Evolutionary conservation across 257 asterid species (phyloP).

Genomic region (Primulina tabacum): DNA sequence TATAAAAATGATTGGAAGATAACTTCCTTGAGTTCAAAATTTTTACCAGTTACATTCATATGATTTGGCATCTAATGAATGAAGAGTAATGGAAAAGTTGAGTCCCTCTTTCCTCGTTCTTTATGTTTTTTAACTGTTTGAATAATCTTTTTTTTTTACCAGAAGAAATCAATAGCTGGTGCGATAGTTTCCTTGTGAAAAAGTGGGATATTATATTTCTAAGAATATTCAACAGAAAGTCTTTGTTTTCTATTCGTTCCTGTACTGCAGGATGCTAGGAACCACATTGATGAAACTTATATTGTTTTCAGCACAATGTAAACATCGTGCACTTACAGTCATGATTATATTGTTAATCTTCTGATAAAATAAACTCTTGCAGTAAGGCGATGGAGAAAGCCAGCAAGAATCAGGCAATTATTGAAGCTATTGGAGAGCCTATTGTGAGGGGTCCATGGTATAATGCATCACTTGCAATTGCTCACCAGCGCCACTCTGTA

Average conservation of each 20-base stretch:
- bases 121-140: neutral
- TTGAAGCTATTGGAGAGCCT: constrained; percentile 88
- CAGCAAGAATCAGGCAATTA: constrained; percentile 53
- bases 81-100: neutral
- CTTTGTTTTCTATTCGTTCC: neutral
- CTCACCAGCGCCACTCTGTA: constrained; percentile 81
- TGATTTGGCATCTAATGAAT: neutral
- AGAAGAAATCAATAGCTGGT: neutral
- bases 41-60: neutral
- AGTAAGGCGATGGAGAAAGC: constrained; percentile 98
- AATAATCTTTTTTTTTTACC: neutral
- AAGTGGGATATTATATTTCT: neutral
- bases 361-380: constrained; percentile 29
- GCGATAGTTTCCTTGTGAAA: neutral
- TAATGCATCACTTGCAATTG: constrained; percentile 90
- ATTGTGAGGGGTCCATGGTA: constrained; percentile 96
- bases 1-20: neutral
- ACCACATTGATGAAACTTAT: neutral
- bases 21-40: neutral
- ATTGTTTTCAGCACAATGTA: neutral
- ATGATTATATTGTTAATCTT: neutral
- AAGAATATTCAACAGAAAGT: no score
- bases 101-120: neutral
- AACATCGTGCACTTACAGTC: neutral
- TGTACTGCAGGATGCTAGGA: neutral